These are phyloP conservation scores for Eucalyptus sp. DNA, from an alignment of 345 rosid species.

Conservation along the genomic window DNA sequence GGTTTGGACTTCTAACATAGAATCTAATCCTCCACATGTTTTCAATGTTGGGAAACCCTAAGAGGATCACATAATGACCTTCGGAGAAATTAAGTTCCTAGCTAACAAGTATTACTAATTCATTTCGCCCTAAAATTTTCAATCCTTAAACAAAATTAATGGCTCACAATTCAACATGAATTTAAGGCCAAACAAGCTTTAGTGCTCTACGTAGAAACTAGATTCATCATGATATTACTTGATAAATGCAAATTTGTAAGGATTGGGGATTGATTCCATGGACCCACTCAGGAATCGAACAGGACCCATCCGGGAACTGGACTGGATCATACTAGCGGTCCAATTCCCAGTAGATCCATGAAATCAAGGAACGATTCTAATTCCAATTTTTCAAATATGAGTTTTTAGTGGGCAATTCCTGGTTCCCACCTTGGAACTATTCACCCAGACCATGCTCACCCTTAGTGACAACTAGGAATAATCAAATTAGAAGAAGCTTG, in stretches of 20 bases:
- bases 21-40: no score
- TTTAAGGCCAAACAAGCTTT: no score
- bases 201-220: no score
- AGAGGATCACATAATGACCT: no score
- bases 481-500: neutral
- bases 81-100: no score
- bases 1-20: rapidly evolving
- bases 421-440: no score
- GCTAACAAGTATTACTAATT: no score
- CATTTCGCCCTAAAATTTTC: rapidly evolving
- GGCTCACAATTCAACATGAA: rapidly evolving
- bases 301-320: rapidly evolving
- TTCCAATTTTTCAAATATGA: rapidly evolving
- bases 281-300: rapidly evolving
- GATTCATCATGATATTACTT: no score
- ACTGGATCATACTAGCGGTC: rapidly evolving
- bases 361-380: rapidly evolving
- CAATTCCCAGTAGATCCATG: rapidly evolving
- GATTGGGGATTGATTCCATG: no score
- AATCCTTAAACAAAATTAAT: no score
- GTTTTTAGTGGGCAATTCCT: no score
- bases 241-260: rapidly evolving
- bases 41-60: rapidly evolving
- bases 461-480: neutral
- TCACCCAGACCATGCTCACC: rapidly evolving